A percentile compares a stretch with the other conserved stretches of the same genome.
These are phyloP conservation scores for Colletotrichum sp. DNA, from an alignment of 2,329 filamentous ascomycete species.

Conservation along the genomic window DNA sequence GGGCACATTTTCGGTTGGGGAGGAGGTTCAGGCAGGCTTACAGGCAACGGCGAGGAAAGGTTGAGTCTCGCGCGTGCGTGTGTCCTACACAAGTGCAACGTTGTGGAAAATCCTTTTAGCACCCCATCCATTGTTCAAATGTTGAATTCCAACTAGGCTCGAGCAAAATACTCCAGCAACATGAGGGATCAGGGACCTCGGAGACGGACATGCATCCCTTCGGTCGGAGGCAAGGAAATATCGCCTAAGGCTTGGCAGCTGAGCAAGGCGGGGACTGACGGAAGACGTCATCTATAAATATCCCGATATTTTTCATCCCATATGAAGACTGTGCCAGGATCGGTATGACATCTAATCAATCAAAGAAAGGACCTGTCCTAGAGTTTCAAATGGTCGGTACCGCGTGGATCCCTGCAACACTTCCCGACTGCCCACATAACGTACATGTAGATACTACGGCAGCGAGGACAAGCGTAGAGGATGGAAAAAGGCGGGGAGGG, in stretches of 20 bases:
- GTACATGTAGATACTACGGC: not conserved
- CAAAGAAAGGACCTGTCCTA: not conserved
- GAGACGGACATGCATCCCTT: not conserved
- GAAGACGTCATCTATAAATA: not conserved
- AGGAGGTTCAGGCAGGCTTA: not conserved
- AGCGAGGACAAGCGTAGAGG: not conserved
- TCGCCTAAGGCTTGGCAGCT: not conserved
- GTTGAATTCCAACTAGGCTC: not conserved
- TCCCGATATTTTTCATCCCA: not conserved
- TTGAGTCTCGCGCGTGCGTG: not conserved
- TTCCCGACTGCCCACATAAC: not conserved
- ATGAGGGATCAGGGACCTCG: not conserved
- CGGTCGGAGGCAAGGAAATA: not conserved
- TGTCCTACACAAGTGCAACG: rapidly evolving
- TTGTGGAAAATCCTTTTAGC: not conserved
- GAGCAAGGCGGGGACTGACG: not conserved
- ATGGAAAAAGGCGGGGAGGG: not conserved
- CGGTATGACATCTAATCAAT: not conserved
- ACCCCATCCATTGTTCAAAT: not conserved
- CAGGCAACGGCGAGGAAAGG: not conserved
- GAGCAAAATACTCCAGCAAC: not conserved
- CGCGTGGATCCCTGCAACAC: not conserved
- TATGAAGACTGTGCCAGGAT: not conserved
- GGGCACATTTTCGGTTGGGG: too few species aligned
- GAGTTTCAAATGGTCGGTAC: not conserved